These are phyloP conservation scores for Petunia axillaris DNA, from an alignment of 257 asterid genomes.

Conservation along the genomic window DNA sequence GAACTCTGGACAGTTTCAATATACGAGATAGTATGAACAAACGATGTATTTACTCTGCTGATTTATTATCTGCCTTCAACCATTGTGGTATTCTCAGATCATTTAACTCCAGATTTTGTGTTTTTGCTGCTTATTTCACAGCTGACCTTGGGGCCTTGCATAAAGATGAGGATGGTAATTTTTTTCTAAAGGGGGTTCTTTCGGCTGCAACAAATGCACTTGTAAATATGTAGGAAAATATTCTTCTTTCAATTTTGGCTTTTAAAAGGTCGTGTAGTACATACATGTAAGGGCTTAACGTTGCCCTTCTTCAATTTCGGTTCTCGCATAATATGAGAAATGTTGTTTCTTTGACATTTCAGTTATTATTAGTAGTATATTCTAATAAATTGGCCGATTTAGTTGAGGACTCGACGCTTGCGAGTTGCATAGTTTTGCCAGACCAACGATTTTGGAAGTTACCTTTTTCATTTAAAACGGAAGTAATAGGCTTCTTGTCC, in stretches of 20 bases:
- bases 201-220: not conserved
- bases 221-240: constrained; percentile 22
- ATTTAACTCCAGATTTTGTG: not conserved
- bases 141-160: constrained; percentile 20
- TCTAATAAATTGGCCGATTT: constrained; percentile 18
- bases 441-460: too few species aligned
- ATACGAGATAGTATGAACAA: not conserved
- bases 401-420: not conserved
- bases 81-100: not conserved
- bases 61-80: not conserved
- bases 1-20: not conserved
- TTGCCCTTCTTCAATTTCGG: not conserved
- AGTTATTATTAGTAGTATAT: not conserved
- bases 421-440: too few species aligned
- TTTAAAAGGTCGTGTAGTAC: constrained; percentile 2
- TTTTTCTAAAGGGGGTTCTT: not conserved
- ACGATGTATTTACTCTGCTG: not conserved
- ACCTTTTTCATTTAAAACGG: too few species aligned
- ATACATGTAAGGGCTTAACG: not conserved
- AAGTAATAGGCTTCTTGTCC: too few species aligned
- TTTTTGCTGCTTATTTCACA: not conserved
- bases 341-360: not conserved
- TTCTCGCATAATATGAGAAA: constrained; percentile 1
- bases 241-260: constrained; percentile 9
- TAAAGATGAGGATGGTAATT: not conserved